These are phyloP conservation scores for Bruguiera parviflora DNA, from an alignment of 345 rosid species.

Conservation along the genomic window DNA sequence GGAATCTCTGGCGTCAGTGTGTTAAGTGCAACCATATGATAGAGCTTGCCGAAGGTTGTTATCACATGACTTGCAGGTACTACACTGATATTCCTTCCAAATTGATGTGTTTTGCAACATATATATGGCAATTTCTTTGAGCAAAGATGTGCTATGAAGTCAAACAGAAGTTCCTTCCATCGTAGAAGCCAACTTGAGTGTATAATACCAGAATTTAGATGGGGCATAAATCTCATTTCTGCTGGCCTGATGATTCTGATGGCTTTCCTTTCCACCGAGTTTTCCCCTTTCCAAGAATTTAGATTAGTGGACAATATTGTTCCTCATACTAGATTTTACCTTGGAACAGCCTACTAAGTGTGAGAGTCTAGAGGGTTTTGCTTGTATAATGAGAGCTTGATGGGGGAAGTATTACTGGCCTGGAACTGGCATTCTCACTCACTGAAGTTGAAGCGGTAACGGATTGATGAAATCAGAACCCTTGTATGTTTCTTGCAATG, in stretches of 20 bases:
- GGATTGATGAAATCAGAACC: not conserved
- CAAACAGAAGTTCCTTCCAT: not conserved
- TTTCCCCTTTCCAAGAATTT: too few relatives aligned
- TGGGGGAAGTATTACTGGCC: too few relatives aligned
- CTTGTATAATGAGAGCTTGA: too few relatives aligned
- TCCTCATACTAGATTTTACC: too few relatives aligned
- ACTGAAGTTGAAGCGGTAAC: too few relatives aligned
- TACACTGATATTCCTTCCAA: not conserved
- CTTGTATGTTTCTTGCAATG: not conserved
- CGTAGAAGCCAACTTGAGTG: not conserved
- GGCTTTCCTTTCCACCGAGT: too few relatives aligned
- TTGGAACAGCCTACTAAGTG: too few relatives aligned
- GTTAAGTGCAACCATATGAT: conserved; percentile 50
- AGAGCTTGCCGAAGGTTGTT: conserved; percentile 55
- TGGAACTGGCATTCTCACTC: too few relatives aligned
- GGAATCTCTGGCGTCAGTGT: conserved; percentile 51
- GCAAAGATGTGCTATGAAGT: not conserved
- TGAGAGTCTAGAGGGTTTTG: too few relatives aligned
- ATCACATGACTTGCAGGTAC: conserved; percentile 68
- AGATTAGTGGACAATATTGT: too few relatives aligned
- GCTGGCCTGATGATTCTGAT: too few relatives aligned
- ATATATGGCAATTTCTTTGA: not conserved
- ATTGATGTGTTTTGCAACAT: not conserved
- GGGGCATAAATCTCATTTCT: too few relatives aligned
- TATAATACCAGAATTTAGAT: not conserved